Evolutionary conservation across 257 asterid genomes (phyloP), one percentile per base, ranked within the genome.

Genomic region (Handroanthus guayacan): DNA sequence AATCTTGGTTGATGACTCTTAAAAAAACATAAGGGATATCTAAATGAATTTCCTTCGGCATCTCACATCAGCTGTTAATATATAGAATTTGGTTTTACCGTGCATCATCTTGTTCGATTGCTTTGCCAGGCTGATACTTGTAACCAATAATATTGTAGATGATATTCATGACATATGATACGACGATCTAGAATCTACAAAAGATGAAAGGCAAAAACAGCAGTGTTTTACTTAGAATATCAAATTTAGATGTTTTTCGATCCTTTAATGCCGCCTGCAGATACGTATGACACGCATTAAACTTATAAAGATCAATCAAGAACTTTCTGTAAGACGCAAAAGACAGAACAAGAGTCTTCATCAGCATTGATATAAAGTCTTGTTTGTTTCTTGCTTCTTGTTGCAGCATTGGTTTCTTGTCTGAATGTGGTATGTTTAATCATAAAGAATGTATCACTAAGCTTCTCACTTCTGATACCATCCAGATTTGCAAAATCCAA

Each of bases 1-100:
- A 69, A 77, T 62, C 66, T 69, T 18, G 37, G 52, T 66, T 51
- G 51, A 18, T 47, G 71, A 69, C 58, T 57, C 64, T 45, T 16
- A 38, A 11, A 3, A 57, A 38, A 11, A 12, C 48, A 5, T 36
- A 62, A 11, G 38, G 10, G 9, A 11, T 11, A 47, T 16, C 17
- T n/a, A 54, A 18, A 1, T 62, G 64, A 47, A 12, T 18, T 5
- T 71, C n/a, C 38, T 11, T 14, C 17, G 4, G 12, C 51, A 71
- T 57, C 54, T 61, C 20, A 13, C 11, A 41, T 16, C 63, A 36
- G 75, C n/a, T 3, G 41, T 25, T 0, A 17, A 34, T 12, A 11
- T 61, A 12, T 34, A 14, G 55, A 48, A 48, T 48, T 4, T 11
- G 55, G 55, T 52, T 52, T 25, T 25, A 25, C 31, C 1, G 31